These are phyloP conservation scores for Orbilia ellipsospora DNA, from an alignment of 2,329 filamentous ascomycete species.

Conservation along the genomic window DNA sequence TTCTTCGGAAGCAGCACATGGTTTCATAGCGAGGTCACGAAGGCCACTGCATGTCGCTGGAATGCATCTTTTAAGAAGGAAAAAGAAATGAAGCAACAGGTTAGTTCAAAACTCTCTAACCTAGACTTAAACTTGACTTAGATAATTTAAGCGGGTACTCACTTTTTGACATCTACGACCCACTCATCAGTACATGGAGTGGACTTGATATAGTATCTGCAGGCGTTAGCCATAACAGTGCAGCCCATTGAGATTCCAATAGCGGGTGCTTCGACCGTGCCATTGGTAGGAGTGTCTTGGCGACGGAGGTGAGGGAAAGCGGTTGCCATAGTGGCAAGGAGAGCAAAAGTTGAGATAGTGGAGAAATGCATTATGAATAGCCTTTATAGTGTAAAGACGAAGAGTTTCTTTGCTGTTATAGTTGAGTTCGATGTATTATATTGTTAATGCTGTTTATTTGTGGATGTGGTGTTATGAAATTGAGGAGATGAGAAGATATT, in stretches of 20 bases:
- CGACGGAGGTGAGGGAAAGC: slow-evolving; percentile 32
- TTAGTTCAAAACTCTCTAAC: no score
- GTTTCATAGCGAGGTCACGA: slow-evolving; percentile 26
- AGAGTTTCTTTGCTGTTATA: no score
- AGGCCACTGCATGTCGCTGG: slow-evolving; percentile 19
- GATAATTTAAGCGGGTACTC: background rate
- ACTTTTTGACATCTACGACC: slow-evolving; percentile 35
- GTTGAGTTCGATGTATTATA: no score
- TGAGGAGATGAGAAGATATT: background rate
- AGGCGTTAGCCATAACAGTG: slow-evolving; percentile 30
- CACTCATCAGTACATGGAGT: slow-evolving; percentile 29
- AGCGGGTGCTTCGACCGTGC: slow-evolving; percentile 29
- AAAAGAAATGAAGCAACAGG: no score
- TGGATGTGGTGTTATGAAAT: no score
- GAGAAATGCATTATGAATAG: slow-evolving; percentile 7
- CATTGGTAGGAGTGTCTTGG: slow-evolving; percentile 20
- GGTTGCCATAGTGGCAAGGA: slow-evolving; percentile 9
- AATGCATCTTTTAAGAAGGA: slow-evolving; percentile 20
- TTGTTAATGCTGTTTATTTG: no score
- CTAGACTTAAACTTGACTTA: no score
- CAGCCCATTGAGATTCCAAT: slow-evolving; percentile 35
- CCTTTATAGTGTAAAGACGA: no score
- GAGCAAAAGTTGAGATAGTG: slow-evolving; percentile 6
- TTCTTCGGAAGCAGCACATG: slow-evolving; percentile 11
- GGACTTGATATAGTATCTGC: slow-evolving; percentile 33